phyloP scores from a whole-genome alignment of 1,139 yeast species.

The Zygotorulaspora mrakii region DNA sequence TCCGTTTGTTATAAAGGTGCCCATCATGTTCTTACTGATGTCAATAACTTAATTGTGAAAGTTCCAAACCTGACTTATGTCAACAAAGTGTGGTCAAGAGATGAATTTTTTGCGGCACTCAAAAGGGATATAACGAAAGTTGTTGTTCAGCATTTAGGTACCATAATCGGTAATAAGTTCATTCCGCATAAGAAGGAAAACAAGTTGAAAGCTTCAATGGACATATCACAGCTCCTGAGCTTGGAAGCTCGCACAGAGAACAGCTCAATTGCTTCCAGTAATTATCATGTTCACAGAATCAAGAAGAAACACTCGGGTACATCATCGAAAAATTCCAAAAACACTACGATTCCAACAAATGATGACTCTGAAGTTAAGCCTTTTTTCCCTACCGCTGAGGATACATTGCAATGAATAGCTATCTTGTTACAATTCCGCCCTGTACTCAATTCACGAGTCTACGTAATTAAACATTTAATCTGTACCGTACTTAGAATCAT shows the following conservation, averaged over 20 bases:
- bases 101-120: conserved; percentile 62
- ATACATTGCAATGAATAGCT: too few species aligned
- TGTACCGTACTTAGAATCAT: too few species aligned
- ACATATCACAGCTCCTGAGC: conserved; percentile 22
- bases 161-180: conserved; percentile 74
- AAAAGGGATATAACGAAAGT: conserved; percentile 66
- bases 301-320: conserved; percentile 5
- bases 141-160: conserved; percentile 72
- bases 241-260: conserved; percentile 10
- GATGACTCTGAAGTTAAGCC: conserved; percentile 17
- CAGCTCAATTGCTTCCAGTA: conserved; percentile 3
- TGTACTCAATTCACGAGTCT: too few species aligned
- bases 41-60: conserved; percentile 60
- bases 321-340: conserved; percentile 4
- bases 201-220: conserved; percentile 18
- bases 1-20: conserved; percentile 76
- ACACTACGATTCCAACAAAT: conserved; percentile 4
- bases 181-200: conserved; percentile 43
- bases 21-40: conserved; percentile 64
- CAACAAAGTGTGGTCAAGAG: conserved; percentile 74
- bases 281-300: conserved; percentile 2
- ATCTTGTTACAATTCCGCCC: too few species aligned
- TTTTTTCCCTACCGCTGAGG: conserved; percentile 15
- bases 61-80: conserved; percentile 63
- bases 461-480: too few species aligned